Evolutionary conservation across 305 asterid genomes (phyloP).

Genomic region (Lippia alba): DNA sequence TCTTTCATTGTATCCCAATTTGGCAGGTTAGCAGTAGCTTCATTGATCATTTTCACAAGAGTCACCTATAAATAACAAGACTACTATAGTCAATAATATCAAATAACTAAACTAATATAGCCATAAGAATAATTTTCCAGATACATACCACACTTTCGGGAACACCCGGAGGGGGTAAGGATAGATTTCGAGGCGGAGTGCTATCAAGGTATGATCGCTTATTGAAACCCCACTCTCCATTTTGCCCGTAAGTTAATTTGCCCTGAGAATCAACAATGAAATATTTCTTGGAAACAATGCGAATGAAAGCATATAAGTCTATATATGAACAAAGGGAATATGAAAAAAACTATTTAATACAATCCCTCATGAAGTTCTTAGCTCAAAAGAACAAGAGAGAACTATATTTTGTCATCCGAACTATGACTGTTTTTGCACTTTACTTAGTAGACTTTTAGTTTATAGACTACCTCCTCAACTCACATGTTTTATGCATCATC

Average conservation of each 20-base stretch:
- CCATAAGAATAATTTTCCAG: too few relatives aligned
- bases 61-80: constrained; percentile 47
- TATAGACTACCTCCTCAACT: too few relatives aligned
- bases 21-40: constrained; percentile 57
- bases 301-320: constrained; percentile 1
- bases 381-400: neutral
- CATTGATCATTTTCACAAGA: constrained; percentile 57
- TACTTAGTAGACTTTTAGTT: too few relatives aligned
- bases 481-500: too few relatives aligned
- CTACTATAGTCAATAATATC: neutral
- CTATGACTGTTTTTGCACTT: too few relatives aligned
- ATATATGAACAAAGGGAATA: neutral
- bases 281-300: neutral
- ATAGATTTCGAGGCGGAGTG: constrained; percentile 56
- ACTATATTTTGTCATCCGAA: neutral
- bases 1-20: constrained; percentile 46
- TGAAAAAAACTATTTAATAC: neutral
- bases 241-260: constrained; percentile 47
- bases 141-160: constrained; percentile 69
- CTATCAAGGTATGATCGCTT: constrained; percentile 45
- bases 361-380: neutral
- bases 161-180: constrained; percentile 62
- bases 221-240: constrained; percentile 62
- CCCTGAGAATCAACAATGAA: constrained; percentile 43
- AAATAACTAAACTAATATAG: neutral